Percentiles rank a stretch among this genome's conserved stretches.
Evolutionary conservation across 106 monocot genomes (phyloP).

Genomic region (Platanthera guangdongensis): DNA sequence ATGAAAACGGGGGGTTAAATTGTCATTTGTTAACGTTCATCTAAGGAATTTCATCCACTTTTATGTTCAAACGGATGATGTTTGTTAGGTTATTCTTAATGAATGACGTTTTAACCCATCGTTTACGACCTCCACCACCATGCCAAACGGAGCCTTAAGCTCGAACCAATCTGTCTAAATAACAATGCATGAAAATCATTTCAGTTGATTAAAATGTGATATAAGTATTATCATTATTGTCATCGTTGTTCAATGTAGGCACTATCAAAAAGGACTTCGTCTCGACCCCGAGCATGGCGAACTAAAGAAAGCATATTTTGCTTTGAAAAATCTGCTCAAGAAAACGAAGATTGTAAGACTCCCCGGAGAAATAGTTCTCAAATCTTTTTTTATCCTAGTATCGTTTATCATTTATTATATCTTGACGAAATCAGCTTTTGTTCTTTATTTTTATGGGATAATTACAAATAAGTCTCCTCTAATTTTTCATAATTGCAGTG

Average conservation of each 20-base stretch:
- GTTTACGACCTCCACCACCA: too few relatives aligned
- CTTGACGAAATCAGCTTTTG: background rate
- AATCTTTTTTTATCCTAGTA: background rate
- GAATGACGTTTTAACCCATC: too few relatives aligned
- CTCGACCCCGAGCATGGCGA: constrained; percentile 88
- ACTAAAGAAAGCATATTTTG: constrained; percentile 97
- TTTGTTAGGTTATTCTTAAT: too few relatives aligned
- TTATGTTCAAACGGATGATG: too few relatives aligned
- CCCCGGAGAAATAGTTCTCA: background rate
- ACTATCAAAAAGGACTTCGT: constrained; percentile 88
- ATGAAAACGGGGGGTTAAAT: too few relatives aligned
- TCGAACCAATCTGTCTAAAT: background rate
- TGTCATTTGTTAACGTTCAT: too few relatives aligned
- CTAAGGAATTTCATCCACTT: too few relatives aligned
- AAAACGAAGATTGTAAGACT: constrained; percentile 78
- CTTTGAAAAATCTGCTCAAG: constrained; percentile 87
- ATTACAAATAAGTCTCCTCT: too few relatives aligned
- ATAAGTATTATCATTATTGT: background rate
- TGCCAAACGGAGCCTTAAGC: background rate
- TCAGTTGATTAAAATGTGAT: background rate
- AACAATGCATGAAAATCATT: background rate
- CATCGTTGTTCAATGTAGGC: constrained; percentile 34
- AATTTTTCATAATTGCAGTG: too few relatives aligned
- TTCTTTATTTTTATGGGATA: background rate
- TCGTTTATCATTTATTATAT: background rate